phyloP scores from a whole-genome alignment of 805 yeast species.

The Kodamaea kakaduensis region DNA sequence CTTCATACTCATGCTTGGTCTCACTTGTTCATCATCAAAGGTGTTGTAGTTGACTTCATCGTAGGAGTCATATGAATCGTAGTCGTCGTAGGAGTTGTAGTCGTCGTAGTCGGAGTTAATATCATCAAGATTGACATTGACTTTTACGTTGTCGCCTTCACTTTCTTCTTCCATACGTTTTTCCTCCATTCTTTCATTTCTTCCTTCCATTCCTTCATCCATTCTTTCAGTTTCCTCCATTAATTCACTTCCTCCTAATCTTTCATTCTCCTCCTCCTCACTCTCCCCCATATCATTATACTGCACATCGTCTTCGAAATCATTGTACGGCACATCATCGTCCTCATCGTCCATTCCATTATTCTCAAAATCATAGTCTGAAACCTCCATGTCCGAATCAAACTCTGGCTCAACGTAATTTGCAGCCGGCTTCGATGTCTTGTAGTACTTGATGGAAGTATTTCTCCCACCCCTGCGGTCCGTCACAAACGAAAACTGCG shows the following conservation, averaged over 20 bases:
- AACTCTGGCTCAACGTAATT: conserved; percentile 28
- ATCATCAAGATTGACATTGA: too few relatives aligned
- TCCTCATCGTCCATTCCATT: conserved; percentile 36
- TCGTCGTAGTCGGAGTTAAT: too few relatives aligned
- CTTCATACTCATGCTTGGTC: background rate
- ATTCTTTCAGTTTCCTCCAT: too few relatives aligned
- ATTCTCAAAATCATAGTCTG: conserved; percentile 42
- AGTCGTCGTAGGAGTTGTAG: too few relatives aligned
- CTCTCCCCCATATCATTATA: conserved; percentile 11
- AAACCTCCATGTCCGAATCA: conserved; percentile 16
- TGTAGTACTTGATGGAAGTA: conserved; percentile 51
- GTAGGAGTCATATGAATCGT: too few relatives aligned
- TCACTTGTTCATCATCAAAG: background rate
- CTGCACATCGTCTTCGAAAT: conserved; percentile 9
- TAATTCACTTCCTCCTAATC: too few relatives aligned
- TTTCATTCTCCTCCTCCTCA: too few relatives aligned
- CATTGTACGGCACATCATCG: conserved; percentile 26
- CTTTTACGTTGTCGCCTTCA: too few relatives aligned
- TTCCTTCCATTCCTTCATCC: too few relatives aligned
- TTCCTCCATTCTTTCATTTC: too few relatives aligned
- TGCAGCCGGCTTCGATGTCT: conserved; percentile 24
- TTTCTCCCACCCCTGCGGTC: conserved; percentile 46
- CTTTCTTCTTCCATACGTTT: too few relatives aligned
- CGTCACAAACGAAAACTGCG: conserved; percentile 51
- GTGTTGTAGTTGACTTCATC: background rate